Evolutionary conservation across 345 rosid species (phyloP).

Genomic region (Arabidopsis suecica): DNA sequence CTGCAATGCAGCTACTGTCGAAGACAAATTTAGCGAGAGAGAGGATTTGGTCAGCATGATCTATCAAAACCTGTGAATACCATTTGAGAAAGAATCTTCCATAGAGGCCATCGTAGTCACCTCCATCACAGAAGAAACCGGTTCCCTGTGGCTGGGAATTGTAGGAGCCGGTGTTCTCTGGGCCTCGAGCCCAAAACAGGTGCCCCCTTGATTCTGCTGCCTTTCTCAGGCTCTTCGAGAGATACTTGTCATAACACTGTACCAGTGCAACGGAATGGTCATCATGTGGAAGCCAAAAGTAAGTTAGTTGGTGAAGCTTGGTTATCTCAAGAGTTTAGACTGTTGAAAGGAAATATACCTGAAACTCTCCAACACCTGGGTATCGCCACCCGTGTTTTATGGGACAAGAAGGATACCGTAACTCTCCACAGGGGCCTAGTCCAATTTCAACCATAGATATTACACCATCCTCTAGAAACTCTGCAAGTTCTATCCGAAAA

Average conservation of each 20-base stretch:
- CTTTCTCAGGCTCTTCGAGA: conserved; percentile 75
- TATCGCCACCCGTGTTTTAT: conserved; percentile 99
- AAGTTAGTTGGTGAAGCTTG: conserved; percentile 26
- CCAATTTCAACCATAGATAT: conserved; percentile 90
- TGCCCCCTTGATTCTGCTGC: conserved; percentile 87
- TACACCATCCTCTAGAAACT: conserved; percentile 67
- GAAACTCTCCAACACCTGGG: conserved; percentile 98
- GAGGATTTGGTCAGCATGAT: conserved; percentile 83
- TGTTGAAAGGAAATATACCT: conserved; percentile 56
- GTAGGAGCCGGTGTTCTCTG: conserved; percentile 87
- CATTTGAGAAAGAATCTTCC: conserved; percentile 97
- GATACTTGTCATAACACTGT: conserved; percentile 92
- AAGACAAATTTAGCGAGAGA: conserved; percentile 87
- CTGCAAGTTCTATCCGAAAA: conserved; percentile 85
- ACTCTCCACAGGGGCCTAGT: conserved; percentile 96
- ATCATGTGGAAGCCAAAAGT: conserved; percentile 27
- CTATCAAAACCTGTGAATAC: conserved; percentile 80
- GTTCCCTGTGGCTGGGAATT: conserved; percentile 89
- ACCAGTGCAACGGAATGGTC: conserved; percentile 27
- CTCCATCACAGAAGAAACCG: conserved; percentile 95
- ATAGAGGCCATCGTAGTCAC: conserved; percentile 87
- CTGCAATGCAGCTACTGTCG: conserved; percentile 71
- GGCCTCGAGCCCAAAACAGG: conserved; percentile 84
- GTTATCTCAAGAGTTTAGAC: conserved; percentile 20
- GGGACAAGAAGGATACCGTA: conserved; percentile 91